Percentiles rank a stretch among this genome's conserved stretches.
phyloP scores from a whole-genome alignment of 1,284 basidiomycete species.

The Anthracocystis walkeri region DNA sequence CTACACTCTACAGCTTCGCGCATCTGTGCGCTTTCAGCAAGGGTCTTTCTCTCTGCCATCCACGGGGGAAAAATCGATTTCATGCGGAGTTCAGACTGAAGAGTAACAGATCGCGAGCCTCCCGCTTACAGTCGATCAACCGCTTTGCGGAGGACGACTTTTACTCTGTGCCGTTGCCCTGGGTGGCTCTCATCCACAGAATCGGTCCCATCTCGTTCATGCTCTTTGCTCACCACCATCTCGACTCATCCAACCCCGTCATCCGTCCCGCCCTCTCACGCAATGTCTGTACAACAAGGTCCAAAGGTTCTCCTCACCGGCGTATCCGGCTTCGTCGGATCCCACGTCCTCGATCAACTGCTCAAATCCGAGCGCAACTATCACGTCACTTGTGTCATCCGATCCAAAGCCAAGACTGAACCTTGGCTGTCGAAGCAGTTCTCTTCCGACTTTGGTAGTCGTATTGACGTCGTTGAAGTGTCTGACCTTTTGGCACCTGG shows the following conservation, averaged over 20 bases:
- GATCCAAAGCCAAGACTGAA: slow-evolving; percentile 45
- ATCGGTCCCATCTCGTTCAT: no score
- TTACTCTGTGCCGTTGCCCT: no score
- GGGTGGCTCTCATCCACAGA: no score
- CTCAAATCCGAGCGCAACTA: slow-evolving; percentile 44
- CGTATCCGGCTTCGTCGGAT: slow-evolving; percentile 51
- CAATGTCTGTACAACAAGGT: slow-evolving; percentile 18
- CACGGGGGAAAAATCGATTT: no score
- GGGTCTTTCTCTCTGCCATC: no score
- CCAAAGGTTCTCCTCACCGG: slow-evolving; percentile 44
- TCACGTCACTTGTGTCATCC: slow-evolving; percentile 39
- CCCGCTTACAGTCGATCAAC: no score
- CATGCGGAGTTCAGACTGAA: no score
- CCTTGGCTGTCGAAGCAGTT: slow-evolving; percentile 39
- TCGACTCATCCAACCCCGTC: neutral
- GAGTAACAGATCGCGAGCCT: no score
- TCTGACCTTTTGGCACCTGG: slow-evolving; percentile 32
- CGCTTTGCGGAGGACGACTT: no score
- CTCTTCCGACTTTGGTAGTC: slow-evolving; percentile 16
- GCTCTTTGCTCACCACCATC: slow-evolving; percentile 1
- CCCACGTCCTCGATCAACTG: slow-evolving; percentile 43
- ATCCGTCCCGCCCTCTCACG: neutral
- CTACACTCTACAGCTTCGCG: no score
- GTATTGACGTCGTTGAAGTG: slow-evolving; percentile 30
- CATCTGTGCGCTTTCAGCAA: no score